Evolutionary conservation across 1,284 basidiomycete species (phyloP).

Genomic region (Boletus semigastroideus): DNA sequence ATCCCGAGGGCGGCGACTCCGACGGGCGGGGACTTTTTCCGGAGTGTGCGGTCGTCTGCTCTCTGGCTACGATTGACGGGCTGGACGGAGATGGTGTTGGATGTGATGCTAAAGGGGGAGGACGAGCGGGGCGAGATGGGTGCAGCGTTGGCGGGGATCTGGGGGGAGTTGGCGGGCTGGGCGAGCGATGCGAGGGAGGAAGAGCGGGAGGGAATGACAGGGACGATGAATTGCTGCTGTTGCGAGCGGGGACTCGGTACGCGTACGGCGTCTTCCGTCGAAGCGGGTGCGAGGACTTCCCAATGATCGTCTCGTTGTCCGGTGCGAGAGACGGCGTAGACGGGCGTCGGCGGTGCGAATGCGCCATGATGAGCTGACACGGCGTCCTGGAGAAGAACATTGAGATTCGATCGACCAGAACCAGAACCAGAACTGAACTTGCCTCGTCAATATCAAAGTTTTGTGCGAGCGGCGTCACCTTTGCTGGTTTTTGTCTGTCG

Average conservation of each 20-base stretch:
- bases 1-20: conserved; percentile 50
- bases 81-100: conserved; percentile 12
- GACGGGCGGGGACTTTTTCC: conserved; percentile 35
- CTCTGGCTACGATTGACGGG: conserved; percentile 14
- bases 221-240: conserved; percentile 34
- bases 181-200: conserved; percentile 44
- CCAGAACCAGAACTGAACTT: conserved; percentile 10
- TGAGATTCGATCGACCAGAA: conserved; percentile 6
- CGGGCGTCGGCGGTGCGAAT: conserved; percentile 16
- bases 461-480: conserved; percentile 30
- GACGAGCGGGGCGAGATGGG: conserved; percentile 37
- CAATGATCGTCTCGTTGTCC: conserved; percentile 44
- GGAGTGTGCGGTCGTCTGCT: conserved; percentile 21
- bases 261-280: conserved; percentile 16
- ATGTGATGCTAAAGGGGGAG: conserved; percentile 41
- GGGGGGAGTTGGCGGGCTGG: conserved; percentile 40
- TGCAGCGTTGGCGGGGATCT: conserved; percentile 27
- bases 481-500: conserved; percentile 44
- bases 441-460: conserved; percentile 36
- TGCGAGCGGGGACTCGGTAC: conserved; percentile 26
- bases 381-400: conserved; percentile 17
- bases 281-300: conserved; percentile 39
- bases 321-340: too few relatives aligned
- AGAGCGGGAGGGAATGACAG: conserved; percentile 43
- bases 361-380: conserved; percentile 24